A percentile compares a stretch with the other conserved stretches of the same genome.
phyloP scores from a whole-genome alignment of 1,139 yeast species.

The Sugiyamaella castrensis region DNA sequence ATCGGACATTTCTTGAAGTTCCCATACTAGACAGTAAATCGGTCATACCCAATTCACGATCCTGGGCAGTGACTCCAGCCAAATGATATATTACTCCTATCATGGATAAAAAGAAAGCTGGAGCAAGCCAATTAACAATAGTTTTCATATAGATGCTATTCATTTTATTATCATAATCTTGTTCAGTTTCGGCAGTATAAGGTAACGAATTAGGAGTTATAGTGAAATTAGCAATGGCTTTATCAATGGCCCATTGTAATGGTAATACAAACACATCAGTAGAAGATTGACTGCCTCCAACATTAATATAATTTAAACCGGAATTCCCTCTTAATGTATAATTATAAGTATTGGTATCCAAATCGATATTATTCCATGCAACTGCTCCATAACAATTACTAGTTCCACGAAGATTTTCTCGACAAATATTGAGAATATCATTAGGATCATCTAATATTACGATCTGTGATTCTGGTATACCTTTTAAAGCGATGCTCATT shows the following conservation, averaged over 20 bases:
- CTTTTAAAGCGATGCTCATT: constrained; percentile 32
- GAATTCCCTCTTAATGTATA: constrained; percentile 39
- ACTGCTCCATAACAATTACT: constrained; percentile 38
- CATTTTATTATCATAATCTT: constrained; percentile 26
- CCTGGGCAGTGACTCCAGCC: constrained; percentile 37
- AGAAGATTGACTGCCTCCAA: constrained; percentile 27
- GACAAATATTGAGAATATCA: constrained; percentile 32
- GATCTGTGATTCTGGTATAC: constrained; percentile 32
- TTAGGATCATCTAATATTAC: constrained; percentile 25
- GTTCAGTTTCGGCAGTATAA: constrained; percentile 32
- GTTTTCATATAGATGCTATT: constrained; percentile 32
- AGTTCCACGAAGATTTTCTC: constrained; percentile 36
- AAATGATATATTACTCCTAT: constrained; percentile 40
- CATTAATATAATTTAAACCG: constrained; percentile 31
- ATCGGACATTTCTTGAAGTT: constrained; percentile 28
- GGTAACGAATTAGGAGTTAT: constrained; percentile 33
- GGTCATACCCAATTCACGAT: constrained; percentile 37
- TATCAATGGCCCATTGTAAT: constrained; percentile 40
- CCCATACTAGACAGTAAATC: constrained; percentile 38
- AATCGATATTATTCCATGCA: constrained; percentile 35
- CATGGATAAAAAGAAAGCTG: constrained; percentile 37
- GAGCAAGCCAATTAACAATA: constrained; percentile 35
- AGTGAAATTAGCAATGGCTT: constrained; percentile 33
- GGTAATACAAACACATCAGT: constrained; percentile 37
- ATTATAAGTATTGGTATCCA: constrained; percentile 29